phyloP scores from a whole-genome alignment of 2,329 filamentous ascomycete genomes.

The Xylaria sp. region DNA sequence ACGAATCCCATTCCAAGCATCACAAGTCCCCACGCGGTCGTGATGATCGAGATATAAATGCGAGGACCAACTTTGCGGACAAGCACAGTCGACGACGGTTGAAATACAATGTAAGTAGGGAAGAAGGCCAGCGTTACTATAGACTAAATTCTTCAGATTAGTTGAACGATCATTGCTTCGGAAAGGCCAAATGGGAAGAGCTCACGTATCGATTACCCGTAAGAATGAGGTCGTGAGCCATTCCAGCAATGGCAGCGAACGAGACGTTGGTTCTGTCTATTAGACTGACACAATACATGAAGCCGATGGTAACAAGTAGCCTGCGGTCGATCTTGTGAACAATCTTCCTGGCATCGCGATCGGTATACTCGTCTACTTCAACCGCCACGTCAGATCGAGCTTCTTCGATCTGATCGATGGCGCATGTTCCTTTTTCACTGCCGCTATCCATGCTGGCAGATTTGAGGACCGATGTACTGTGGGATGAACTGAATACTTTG shows the following conservation, averaged over 20 bases:
- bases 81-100: slow-evolving; percentile 65
- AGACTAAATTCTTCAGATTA: slow-evolving; percentile 32
- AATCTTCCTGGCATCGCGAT: slow-evolving; percentile 60
- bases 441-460: neutral
- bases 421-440: slow-evolving; percentile 25
- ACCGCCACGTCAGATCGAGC: slow-evolving; percentile 24
- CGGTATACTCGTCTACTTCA: slow-evolving; percentile 44
- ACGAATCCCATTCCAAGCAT: slow-evolving; percentile 65
- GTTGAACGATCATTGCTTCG: neutral
- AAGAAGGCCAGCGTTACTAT: slow-evolving; percentile 70
- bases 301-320: slow-evolving; percentile 55
- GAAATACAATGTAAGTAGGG: slow-evolving; percentile 65
- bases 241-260: slow-evolving; percentile 66
- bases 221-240: slow-evolving; percentile 44
- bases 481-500: too few species aligned
- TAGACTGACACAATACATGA: slow-evolving; percentile 68
- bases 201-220: slow-evolving; percentile 37
- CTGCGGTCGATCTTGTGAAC: slow-evolving; percentile 64
- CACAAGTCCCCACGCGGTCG: slow-evolving; percentile 52
- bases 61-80: slow-evolving; percentile 62
- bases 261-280: slow-evolving; percentile 77
- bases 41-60: slow-evolving; percentile 49
- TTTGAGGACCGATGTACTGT: neutral
- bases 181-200: neutral
- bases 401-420: slow-evolving; percentile 24